These are phyloP conservation scores for Penicillium crustosum DNA, from an alignment of 2,329 filamentous ascomycete genomes.

Conservation along the genomic window DNA sequence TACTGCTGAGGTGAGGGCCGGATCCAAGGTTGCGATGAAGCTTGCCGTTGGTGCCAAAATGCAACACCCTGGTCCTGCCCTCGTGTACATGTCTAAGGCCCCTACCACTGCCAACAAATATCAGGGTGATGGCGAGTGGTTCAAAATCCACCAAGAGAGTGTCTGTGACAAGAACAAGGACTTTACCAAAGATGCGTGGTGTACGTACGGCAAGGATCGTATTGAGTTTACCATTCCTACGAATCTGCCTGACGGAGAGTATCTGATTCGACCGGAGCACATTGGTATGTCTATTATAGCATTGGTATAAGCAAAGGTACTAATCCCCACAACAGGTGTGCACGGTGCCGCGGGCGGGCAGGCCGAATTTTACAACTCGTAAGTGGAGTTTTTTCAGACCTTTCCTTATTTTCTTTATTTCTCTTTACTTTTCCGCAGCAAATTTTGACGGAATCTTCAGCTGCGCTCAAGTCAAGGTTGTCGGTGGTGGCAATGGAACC, in stretches of 20 bases:
- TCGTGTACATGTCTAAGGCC: constrained; percentile 27
- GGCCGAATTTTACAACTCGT: neutral
- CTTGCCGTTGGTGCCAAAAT: constrained; percentile 22
- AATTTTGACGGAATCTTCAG: constrained; percentile 6
- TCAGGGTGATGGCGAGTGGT: constrained; percentile 22
- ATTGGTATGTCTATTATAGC: constrained; percentile 45
- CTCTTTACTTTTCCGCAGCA: neutral
- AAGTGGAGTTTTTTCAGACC: neutral
- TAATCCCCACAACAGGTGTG: neutral
- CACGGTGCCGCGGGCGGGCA: neutral
- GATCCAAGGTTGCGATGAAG: constrained; percentile 18
- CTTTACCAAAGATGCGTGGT: constrained; percentile 12
- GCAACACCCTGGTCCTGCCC: constrained; percentile 22
- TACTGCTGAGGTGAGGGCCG: constrained; percentile 14
- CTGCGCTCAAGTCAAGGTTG: constrained; percentile 46
- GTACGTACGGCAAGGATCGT: constrained; percentile 1
- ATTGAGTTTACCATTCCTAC: constrained; percentile 41
- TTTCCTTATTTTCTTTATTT: no score
- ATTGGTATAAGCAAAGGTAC: neutral
- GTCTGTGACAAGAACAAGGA: constrained; percentile 10
- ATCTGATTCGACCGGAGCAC: constrained; percentile 51
- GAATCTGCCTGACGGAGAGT: constrained; percentile 48
- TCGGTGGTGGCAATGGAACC: constrained; percentile 40
- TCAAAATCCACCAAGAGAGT: constrained; percentile 18
- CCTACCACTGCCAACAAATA: constrained; percentile 13